These are phyloP conservation scores for Dendrobium nobile DNA, from an alignment of 106 monocot genomes.

Conservation along the genomic window DNA sequence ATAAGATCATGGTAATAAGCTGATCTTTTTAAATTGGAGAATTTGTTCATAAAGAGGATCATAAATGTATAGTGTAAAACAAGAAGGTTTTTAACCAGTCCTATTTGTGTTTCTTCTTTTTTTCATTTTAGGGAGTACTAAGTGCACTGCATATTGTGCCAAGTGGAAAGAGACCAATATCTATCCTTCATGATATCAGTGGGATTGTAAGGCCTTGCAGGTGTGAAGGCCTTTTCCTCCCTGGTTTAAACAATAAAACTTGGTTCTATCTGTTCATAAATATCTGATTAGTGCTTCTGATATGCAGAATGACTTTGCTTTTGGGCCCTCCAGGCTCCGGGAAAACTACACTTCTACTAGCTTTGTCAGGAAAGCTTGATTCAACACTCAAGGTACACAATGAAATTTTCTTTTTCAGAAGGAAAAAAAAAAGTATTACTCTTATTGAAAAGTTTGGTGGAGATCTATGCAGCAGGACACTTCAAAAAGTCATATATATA, in stretches of 20 bases:
- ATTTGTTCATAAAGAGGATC: background rate
- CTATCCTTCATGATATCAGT: conserved; percentile 21
- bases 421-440: too few species aligned
- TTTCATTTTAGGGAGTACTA: conserved; percentile 18
- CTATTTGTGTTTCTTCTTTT: background rate
- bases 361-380: conserved; percentile 11
- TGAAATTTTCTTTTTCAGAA: background rate
- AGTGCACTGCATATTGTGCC: conserved; percentile 24
- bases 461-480: too few species aligned
- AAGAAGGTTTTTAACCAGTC: background rate
- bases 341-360: conserved; percentile 15
- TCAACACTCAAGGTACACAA: conserved; percentile 6
- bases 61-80: background rate
- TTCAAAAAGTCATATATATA: too few species aligned
- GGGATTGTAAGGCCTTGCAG: conserved; percentile 12
- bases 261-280: background rate
- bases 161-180: conserved; percentile 19
- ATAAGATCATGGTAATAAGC: conserved; percentile 29
- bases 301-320: conserved; percentile 16
- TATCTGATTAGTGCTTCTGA: background rate
- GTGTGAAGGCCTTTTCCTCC: background rate
- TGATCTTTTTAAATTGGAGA: background rate
- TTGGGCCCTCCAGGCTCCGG: conserved; percentile 14
- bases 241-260: background rate
- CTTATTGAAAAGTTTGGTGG: too few species aligned